A percentile compares a stretch with the other conserved stretches of the same genome.
Conservation (phyloP, 345 rosid species). For the Murraya koenigii region DNA sequence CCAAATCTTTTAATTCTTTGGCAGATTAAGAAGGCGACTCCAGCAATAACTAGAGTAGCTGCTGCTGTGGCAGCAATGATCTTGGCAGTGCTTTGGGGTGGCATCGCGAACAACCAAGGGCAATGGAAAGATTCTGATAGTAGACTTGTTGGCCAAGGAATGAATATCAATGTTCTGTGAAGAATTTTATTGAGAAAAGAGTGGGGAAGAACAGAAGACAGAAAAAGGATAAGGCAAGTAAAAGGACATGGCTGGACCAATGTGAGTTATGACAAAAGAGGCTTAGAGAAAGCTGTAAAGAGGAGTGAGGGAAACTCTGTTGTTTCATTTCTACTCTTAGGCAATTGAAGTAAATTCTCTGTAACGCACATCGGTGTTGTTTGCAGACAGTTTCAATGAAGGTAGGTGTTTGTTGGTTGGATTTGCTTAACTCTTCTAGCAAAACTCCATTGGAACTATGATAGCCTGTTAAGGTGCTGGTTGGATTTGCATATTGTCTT, state of each 20-base stretch:
- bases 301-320: background rate
- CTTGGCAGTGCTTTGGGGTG: conserved; percentile 8
- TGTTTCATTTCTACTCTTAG: background rate
- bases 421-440: background rate
- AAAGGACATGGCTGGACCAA: conserved; percentile 15
- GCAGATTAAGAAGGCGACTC: conserved; percentile 32
- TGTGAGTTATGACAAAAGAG: background rate
- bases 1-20: conserved; percentile 7
- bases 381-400: conserved; percentile 29
- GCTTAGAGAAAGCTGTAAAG: background rate
- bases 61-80: conserved; percentile 29
- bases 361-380: conserved; percentile 3
- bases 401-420: conserved; percentile 25
- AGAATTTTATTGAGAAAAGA: conserved; percentile 4
- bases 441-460: background rate
- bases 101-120: background rate
- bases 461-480: conserved; percentile 8
- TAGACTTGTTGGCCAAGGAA: background rate
- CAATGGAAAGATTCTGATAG: background rate
- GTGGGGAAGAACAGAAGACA: conserved; percentile 4
- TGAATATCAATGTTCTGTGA: background rate
- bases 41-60: conserved; percentile 25
- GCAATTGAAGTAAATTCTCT: conserved; percentile 2
- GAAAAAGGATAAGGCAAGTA: background rate
- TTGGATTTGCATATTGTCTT: background rate